Evolutionary conservation across 176 grass and related monocot genomes (phyloP).

Genomic region (Stipa capillata): DNA sequence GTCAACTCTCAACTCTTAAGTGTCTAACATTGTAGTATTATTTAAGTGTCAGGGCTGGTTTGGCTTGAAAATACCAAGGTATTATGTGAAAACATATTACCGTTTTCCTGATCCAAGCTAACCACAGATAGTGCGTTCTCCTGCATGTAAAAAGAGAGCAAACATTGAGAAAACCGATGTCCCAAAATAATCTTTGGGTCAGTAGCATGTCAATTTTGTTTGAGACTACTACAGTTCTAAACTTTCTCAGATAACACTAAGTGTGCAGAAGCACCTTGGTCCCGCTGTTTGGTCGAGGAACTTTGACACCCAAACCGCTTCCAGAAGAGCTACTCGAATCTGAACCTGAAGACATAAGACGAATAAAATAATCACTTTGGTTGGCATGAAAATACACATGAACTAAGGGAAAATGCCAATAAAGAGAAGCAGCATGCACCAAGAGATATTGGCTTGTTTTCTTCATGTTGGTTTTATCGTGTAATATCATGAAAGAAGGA

Average conservation of each 20-base stretch:
- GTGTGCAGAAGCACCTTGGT: slow-evolving; percentile 47
- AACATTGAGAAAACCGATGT: slow-evolving; percentile 21
- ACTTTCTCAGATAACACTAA: slow-evolving; percentile 5
- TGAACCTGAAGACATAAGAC: slow-evolving; percentile 49
- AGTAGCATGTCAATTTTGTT: slow-evolving; percentile 6
- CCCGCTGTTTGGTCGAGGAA: slow-evolving; percentile 26
- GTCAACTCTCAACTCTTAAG: background rate
- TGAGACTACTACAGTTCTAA: background rate
- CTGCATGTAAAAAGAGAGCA: slow-evolving; percentile 40
- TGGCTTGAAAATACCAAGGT: background rate
- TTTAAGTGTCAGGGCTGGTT: background rate
- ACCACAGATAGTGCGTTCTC: slow-evolving; percentile 33
- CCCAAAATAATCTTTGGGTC: background rate
- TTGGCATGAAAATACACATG: background rate
- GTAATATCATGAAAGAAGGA: background rate
- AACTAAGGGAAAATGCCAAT: background rate
- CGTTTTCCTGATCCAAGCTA: slow-evolving; percentile 52
- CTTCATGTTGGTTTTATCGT: slow-evolving; percentile 9
- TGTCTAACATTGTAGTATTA: background rate
- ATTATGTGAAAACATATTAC: slow-evolving; percentile 32
- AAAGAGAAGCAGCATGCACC: background rate
- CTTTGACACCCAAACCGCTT: slow-evolving; percentile 64
- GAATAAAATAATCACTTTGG: slow-evolving; percentile 1
- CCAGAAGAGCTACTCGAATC: slow-evolving; percentile 88
- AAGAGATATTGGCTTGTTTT: background rate